Evolutionary conservation across 371 early-diverging fungal species (phyloP), one percentile per base, ranked within the genome.

Genomic region (Apophysomyces sp.): DNA sequence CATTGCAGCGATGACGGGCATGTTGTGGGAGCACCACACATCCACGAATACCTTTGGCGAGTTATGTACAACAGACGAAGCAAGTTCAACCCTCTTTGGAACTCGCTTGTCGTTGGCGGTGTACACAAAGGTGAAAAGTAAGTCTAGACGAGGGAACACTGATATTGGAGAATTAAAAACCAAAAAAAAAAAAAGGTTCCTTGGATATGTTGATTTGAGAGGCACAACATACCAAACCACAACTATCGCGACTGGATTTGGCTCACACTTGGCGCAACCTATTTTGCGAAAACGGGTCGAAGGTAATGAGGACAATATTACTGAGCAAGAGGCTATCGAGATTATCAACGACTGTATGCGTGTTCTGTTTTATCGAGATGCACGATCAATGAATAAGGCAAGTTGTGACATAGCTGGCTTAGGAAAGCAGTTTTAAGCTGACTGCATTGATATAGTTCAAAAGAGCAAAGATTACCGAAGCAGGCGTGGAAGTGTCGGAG

Each of bases 161-260:
- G n/a, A 18, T n/a, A n/a, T n/a, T n/a, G n/a, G n/a, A n/a, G n/a
- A n/a, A n/a, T n/a, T n/a, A n/a, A n/a, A n/a, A n/a, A n/a, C n/a
- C n/a, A n/a, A n/a, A n/a, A 59, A 15, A 28, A 28, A 0, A 31
- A 32, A 0, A 27, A 94, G 92, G 49, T 94, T 97, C 81, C 85
- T 99, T 58, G 99, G 99, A 7, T 97, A 83, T 66, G 95, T 99
- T 52, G 97, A 99, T 76, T 80, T 96, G 55, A 89, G 92, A 71
- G 99, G 99, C 36, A 98, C 98, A 24, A 96, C 97, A 21, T 98
- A 97, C 73, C 86, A 94, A 69, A 73, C 96, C 4, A 72, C 90
- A 15, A 92, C 95, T 21, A 92, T 99, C 63, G 98, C 99, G 36
- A 98, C 99, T 34, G 99, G 99, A 28, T 96, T 94, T 73, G 99